Evolutionary conservation across 1,139 yeast genomes (phyloP).

Genomic region (Hemisphaericaspora xylofermentans): DNA sequence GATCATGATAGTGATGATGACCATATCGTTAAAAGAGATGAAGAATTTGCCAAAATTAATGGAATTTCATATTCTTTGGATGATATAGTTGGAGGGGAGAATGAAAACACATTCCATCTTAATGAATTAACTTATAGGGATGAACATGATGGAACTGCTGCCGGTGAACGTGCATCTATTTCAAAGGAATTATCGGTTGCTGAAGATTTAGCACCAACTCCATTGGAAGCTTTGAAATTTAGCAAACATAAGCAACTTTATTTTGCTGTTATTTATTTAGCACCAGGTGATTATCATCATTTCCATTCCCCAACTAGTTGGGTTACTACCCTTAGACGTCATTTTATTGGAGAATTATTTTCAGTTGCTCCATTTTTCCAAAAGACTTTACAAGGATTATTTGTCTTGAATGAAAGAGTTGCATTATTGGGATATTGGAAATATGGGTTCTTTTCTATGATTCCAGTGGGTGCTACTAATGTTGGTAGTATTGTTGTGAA

Average conservation of each 20-base stretch:
- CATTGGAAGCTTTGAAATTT: slow-evolving; percentile 26
- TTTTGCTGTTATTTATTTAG: slow-evolving; percentile 89
- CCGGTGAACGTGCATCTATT: slow-evolving; percentile 31
- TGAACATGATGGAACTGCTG: slow-evolving; percentile 56
- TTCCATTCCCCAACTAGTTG: slow-evolving; percentile 96
- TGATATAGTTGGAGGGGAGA: slow-evolving; percentile 58
- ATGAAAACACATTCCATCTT: slow-evolving; percentile 30
- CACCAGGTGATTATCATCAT: slow-evolving; percentile 98
- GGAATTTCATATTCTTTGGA: slow-evolving; percentile 74
- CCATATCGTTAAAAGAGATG: slow-evolving; percentile 52
- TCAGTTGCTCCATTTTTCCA: slow-evolving; percentile 98
- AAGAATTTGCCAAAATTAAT: slow-evolving; percentile 75
- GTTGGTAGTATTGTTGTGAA: slow-evolving; percentile 93
- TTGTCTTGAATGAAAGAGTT: slow-evolving; percentile 92
- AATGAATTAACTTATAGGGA: slow-evolving; percentile 52
- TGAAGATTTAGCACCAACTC: slow-evolving; percentile 40
- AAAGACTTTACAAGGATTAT: slow-evolving; percentile 77
- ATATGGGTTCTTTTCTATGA: slow-evolving; percentile 96
- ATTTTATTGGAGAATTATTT: slow-evolving; percentile 92
- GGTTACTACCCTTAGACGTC: slow-evolving; percentile 93
- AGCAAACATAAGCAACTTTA: slow-evolving; percentile 56
- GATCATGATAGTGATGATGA: slow-evolving; percentile 41
- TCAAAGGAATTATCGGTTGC: slow-evolving; percentile 44
- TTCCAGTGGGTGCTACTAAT: slow-evolving; percentile 98
- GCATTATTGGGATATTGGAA: slow-evolving; percentile 95